Evolutionary conservation across 805 yeast genomes (phyloP).

Genomic region (Yarrowia porcina): DNA sequence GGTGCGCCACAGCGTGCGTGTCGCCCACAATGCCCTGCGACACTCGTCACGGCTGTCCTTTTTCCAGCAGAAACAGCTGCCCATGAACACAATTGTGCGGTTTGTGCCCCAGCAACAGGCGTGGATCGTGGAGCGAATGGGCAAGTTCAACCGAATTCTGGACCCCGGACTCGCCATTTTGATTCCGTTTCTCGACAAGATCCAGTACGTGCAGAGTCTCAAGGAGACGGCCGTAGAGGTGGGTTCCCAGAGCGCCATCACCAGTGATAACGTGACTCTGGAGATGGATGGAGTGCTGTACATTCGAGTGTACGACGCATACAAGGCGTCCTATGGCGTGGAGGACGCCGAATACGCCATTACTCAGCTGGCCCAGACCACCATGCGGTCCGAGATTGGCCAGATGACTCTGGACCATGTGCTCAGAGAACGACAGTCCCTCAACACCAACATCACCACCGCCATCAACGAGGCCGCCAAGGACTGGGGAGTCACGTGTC

Average conservation of each 20-base stretch:
- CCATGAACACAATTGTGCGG: constrained; percentile 69
- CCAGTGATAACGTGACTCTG: constrained; percentile 78
- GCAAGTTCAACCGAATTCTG: constrained; percentile 63
- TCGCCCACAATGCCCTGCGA: background rate
- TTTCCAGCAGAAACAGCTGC: constrained; percentile 61
- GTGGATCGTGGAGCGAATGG: constrained; percentile 90
- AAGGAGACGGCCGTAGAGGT: constrained; percentile 85
- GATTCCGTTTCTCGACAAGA: constrained; percentile 68
- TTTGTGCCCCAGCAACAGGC: constrained; percentile 91
- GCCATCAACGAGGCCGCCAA: constrained; percentile 80
- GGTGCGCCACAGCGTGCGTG: background rate
- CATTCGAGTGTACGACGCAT: constrained; percentile 73
- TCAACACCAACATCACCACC: constrained; percentile 69
- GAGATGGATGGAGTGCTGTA: constrained; percentile 83
- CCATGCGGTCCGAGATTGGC: constrained; percentile 88
- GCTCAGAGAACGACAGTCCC: constrained; percentile 66
- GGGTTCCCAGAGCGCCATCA: constrained; percentile 79
- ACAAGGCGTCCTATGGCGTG: constrained; percentile 82
- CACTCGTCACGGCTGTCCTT: constrained; percentile 42
- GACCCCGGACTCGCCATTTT: constrained; percentile 75
- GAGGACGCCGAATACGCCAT: constrained; percentile 86
- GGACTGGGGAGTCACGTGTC: constrained; percentile 82
- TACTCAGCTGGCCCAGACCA: constrained; percentile 81
- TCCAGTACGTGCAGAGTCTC: constrained; percentile 75
- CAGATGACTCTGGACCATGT: constrained; percentile 76